Percentiles rank a stretch among this genome's conserved stretches.
Conservation (phyloP, 2,329 filamentous ascomycete species). For the Tolypocladium cylindrosporum region DNA sequence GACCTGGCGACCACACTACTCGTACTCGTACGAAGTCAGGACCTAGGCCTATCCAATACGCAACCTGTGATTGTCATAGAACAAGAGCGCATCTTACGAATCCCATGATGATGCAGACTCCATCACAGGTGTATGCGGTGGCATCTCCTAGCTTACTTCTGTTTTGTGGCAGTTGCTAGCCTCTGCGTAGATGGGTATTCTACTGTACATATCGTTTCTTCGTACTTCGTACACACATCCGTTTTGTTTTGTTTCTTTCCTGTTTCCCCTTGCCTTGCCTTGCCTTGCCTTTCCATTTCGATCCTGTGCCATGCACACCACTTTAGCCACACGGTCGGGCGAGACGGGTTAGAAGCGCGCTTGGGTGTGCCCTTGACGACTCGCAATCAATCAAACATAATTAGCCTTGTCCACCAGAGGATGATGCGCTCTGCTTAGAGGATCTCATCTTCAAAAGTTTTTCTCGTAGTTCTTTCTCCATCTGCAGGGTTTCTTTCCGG, state of each 20-base stretch:
- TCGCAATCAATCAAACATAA: conserved; percentile 3
- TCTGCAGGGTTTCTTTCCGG: not conserved
- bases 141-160: not conserved
- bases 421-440: conserved; percentile 15
- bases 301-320: not conserved
- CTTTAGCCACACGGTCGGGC: not conserved
- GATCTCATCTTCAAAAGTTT: conserved; percentile 9
- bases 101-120: too few relatives aligned
- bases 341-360: not conserved
- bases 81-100: not conserved
- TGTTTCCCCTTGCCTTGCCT: not conserved
- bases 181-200: not conserved
- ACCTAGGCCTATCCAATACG: not conserved
- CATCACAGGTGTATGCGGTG: not conserved
- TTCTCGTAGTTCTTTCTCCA: conserved; percentile 2
- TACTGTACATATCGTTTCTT: not conserved
- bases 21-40: too few relatives aligned
- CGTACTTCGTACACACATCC: not conserved
- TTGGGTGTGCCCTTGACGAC: not conserved
- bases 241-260: not conserved
- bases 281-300: not conserved
- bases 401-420: conserved; percentile 8
- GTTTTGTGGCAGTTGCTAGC: not conserved
- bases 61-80: not conserved
- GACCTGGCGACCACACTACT: not conserved